Conservation (phyloP, 345 rosid genomes). For the Xanthoceras sorbifolium region DNA sequence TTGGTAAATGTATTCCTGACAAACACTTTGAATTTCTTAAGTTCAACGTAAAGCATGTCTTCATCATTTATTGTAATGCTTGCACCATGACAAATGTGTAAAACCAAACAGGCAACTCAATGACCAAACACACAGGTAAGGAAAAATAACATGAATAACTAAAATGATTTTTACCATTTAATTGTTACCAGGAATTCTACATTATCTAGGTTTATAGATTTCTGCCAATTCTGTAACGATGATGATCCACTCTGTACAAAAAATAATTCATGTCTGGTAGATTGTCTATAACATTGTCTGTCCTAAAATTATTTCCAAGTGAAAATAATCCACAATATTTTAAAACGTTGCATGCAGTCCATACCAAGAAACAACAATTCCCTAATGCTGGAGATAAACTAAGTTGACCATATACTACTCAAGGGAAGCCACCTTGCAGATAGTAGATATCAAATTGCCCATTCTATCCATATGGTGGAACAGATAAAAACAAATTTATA, state of each 20-base stretch:
- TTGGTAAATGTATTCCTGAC: neutral
- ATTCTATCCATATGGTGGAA: neutral
- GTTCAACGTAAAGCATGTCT: neutral
- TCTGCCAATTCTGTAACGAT: neutral
- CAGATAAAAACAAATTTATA: neutral
- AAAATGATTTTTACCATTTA: neutral
- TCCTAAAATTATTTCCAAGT: neutral
- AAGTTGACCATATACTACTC: neutral
- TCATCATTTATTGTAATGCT: neutral
- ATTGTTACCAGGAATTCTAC: neutral
- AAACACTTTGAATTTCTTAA: neutral
- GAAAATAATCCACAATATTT: neutral
- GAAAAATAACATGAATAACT: neutral
- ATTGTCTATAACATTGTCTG: neutral
- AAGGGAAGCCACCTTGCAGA: neutral
- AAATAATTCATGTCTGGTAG: neutral
- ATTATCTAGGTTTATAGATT: no score
- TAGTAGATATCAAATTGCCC: neutral
- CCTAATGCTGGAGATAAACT: neutral
- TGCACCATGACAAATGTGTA: neutral
- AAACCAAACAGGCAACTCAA: neutral
- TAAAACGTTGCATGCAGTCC: neutral
- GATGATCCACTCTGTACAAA: neutral
- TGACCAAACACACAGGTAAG: neutral
- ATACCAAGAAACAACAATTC: neutral